Evolutionary conservation across 2,329 filamentous ascomycete species (phyloP), one percentile per base, ranked within the genome.

Genomic region (Talaromyces sp.): DNA sequence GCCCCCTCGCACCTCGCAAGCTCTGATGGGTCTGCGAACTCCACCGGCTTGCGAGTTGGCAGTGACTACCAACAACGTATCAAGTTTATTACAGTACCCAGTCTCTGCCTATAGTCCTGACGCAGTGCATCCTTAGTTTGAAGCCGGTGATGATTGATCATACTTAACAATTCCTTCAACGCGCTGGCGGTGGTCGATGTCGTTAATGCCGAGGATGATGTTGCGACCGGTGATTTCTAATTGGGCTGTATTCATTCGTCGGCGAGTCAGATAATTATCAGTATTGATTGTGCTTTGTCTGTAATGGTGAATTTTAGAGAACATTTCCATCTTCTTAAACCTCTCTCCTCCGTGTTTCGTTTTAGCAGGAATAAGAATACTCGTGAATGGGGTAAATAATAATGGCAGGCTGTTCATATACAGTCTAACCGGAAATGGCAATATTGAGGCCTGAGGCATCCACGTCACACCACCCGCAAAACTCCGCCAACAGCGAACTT

Each of bases 401-500:
- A n/a, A n/a, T n/a, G n/a, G n/a, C n/a, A n/a, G n/a, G n/a, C n/a
- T n/a, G n/a, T n/a, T n/a, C n/a, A n/a, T n/a, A n/a, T n/a, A n/a
- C n/a, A n/a, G n/a, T n/a, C n/a, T 46, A 51, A 3, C 58, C 54
- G 54, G 32, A 57, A 57, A 24, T 38, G 59, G 59, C 57, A 10
- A 51, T 2, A n/a, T 41, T n/a, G 59, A 38, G 38, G 55, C 62
- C 62, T 63, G 43, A 63, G 62, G 62, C 62, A 46, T 35, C 26
- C 19, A 31, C 41, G 46, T 63, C 62, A 63, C 62, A 63, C 62
- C 62, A 63, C 62, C 62, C 62, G 62, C 62, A 60, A 63, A 63
- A 63, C 61, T 61, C 62, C 62, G 62, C 55, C 48, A 14, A 32
- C 57, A 58, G 57, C 43, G 19, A 46, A 46, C 43, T 21, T 24